Evolutionary conservation across 2,329 filamentous ascomycete species (phyloP), one percentile per base, ranked within the genome.

Genomic region (Harringtonia aguacate): DNA sequence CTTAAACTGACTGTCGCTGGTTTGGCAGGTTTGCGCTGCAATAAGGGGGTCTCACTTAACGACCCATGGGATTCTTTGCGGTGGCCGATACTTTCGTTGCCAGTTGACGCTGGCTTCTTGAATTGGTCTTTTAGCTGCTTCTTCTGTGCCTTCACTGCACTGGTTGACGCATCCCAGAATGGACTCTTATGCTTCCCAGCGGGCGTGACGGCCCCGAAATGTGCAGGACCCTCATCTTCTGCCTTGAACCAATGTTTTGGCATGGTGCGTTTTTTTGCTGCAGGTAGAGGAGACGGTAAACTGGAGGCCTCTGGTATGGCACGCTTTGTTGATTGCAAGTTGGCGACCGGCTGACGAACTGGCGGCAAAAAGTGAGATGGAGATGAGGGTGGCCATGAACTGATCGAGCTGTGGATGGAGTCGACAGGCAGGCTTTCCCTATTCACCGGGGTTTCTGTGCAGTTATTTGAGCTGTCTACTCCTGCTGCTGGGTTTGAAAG

Each of bases 71-170:
- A 3, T 1, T 15, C 10, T 3, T 35, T 13, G 35, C 13, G 24
- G 40, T 15, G 13, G 59, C 57, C 46, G 61, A 50, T 47, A 69
- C 56, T 21, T 66, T 50, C 44, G 66, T 30, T 57, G 30, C 65
- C 64, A 18, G 66, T 63, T 8, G 27, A 12, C 5, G 60, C 58
- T 4, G 66, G 54, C 28, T 64, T 69, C 55, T 76, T 79, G 47
- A 69, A 70, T 48, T 69, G 81, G 58, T 61, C 84, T 68, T 66
- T 87, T 59, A 89, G 66, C 50, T 79, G 77, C 61, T 81, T 88
- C 61, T 84, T 84, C 53, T 85, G 81, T 47, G 86, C 82, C 57
- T 90, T 87, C 33, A 90, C 66, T 1, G 77, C 78, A 53, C 82
- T 89, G 15, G 78, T 77, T 1, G 81, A 83, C 15, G 79, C 78